These are phyloP conservation scores for Aspergillus avenaceus DNA, from an alignment of 495 filamentous ascomycete species.

Conservation along the genomic window DNA sequence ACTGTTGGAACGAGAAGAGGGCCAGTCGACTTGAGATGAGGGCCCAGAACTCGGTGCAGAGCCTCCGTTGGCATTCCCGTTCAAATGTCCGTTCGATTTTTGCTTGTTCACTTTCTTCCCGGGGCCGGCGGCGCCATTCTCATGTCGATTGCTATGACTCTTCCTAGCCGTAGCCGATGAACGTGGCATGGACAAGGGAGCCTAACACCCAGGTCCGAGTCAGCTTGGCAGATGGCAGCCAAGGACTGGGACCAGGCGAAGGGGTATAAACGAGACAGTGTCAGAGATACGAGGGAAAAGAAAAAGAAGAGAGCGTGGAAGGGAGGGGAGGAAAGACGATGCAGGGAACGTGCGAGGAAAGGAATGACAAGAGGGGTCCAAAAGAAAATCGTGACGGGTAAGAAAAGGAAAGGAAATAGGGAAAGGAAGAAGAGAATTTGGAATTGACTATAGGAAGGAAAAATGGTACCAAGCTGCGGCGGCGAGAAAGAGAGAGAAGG, in stretches of 20 bases:
- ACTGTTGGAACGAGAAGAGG: constrained; percentile 36
- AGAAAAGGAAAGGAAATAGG: background rate
- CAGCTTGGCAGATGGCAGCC: constrained; percentile 49
- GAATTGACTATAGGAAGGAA: constrained; percentile 8
- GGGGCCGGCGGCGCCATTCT: constrained; percentile 81
- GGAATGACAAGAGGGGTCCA: constrained; percentile 11
- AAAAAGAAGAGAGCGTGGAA: constrained; percentile 8
- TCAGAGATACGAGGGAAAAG: constrained; percentile 10
- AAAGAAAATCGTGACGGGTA: background rate
- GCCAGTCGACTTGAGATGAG: constrained; percentile 42
- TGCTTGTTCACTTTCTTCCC: constrained; percentile 75
- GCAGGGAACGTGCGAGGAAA: constrained; percentile 13
- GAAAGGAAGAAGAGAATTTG: constrained; percentile 8
- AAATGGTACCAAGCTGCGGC: constrained; percentile 14
- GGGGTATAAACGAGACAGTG: constrained; percentile 20
- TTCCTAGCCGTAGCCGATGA: constrained; percentile 61
- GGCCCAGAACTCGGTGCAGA: constrained; percentile 35
- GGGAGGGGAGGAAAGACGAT: constrained; percentile 8
- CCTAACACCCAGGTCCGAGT: constrained; percentile 48
- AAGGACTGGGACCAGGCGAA: constrained; percentile 50
- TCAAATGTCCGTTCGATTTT: constrained; percentile 59
- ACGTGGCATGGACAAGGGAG: constrained; percentile 65
- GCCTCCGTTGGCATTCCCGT: constrained; percentile 51
- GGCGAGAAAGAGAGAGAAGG: constrained; percentile 6
- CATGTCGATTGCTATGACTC: constrained; percentile 69